Evolutionary conservation across 331 rosid genomes (phyloP).

Genomic region (Cydonia oblonga): DNA sequence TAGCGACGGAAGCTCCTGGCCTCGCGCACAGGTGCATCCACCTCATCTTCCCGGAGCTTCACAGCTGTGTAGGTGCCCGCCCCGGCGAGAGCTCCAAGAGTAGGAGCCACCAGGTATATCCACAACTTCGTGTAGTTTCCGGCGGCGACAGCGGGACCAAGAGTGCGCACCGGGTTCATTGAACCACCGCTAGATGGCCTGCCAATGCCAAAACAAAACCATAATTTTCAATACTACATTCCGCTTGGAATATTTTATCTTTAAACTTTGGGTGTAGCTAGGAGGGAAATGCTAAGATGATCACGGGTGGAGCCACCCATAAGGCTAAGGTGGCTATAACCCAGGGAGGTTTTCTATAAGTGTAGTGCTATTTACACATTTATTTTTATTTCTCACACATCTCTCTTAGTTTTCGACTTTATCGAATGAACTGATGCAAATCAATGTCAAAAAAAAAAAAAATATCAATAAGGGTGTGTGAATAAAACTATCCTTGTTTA

Average conservation of each 20-base stretch:
- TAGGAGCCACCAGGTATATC: slow-evolving; percentile 69
- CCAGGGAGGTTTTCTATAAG: too few species aligned
- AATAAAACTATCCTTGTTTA: too few species aligned
- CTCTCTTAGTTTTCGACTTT: too few species aligned
- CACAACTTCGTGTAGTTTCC: slow-evolving; percentile 55
- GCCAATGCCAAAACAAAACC: neutral
- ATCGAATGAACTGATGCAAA: too few species aligned
- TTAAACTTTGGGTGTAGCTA: neutral
- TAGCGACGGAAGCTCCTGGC: slow-evolving; percentile 66
- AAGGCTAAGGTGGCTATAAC: too few species aligned
- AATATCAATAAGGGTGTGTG: too few species aligned
- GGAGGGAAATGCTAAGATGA: neutral
- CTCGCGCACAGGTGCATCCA: slow-evolving; percentile 20
- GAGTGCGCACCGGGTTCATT: slow-evolving; percentile 82
- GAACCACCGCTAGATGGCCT: slow-evolving; percentile 43
- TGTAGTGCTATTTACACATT: too few species aligned
- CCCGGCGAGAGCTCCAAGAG: slow-evolving; percentile 66
- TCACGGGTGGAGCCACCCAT: too few species aligned
- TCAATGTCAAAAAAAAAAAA: too few species aligned
- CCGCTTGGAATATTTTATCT: neutral
- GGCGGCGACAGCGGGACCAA: slow-evolving; percentile 82
- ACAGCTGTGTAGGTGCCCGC: slow-evolving; percentile 53
- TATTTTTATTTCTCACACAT: too few species aligned
- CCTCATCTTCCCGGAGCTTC: slow-evolving; percentile 43
- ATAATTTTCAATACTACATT: neutral